These are phyloP conservation scores for Cercospora canescens DNA, from an alignment of 2,329 filamentous ascomycete species.

Conservation along the genomic window DNA sequence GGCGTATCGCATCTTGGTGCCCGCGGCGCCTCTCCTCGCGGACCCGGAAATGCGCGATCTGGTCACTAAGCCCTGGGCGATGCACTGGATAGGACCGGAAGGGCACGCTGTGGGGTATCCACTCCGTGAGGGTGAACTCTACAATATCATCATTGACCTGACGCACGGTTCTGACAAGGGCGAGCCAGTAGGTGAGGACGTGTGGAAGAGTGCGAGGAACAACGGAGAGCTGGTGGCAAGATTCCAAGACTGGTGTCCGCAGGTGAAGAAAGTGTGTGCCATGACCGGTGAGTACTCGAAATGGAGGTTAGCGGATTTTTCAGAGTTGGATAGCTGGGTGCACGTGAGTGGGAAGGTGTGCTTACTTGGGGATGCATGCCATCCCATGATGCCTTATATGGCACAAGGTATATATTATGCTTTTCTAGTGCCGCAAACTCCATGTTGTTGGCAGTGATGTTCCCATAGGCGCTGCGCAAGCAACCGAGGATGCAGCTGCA, in stretches of 20 bases:
- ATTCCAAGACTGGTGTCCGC: not conserved
- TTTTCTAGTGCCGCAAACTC: not conserved
- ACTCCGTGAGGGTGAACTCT: slow-evolving; percentile 28
- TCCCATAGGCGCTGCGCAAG: slow-evolving; percentile 53
- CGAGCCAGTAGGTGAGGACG: not conserved
- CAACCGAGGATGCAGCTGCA: slow-evolving; percentile 66
- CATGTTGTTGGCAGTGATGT: not conserved
- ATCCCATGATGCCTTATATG: not conserved
- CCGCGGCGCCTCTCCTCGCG: not conserved
- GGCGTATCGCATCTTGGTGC: not conserved
- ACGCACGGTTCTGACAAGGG: not conserved
- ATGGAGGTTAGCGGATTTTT: not conserved
- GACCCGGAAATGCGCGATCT: slow-evolving; percentile 31
- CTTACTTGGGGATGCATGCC: not conserved
- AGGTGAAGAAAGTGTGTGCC: not conserved
- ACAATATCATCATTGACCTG: not conserved
- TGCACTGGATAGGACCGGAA: slow-evolving; percentile 36
- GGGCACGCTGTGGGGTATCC: slow-evolving; percentile 37
- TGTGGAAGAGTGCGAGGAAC: not conserved
- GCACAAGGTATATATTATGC: not conserved
- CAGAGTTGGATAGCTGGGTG: not conserved
- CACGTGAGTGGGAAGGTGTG: not conserved
- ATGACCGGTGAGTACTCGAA: not conserved
- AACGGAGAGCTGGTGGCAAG: not conserved
- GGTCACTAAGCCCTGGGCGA: slow-evolving; percentile 32